Percentiles rank a stretch among this genome's conserved stretches.
phyloP scores from a whole-genome alignment of 78 protist species.

The Cyanophora paradoxa region DNA sequence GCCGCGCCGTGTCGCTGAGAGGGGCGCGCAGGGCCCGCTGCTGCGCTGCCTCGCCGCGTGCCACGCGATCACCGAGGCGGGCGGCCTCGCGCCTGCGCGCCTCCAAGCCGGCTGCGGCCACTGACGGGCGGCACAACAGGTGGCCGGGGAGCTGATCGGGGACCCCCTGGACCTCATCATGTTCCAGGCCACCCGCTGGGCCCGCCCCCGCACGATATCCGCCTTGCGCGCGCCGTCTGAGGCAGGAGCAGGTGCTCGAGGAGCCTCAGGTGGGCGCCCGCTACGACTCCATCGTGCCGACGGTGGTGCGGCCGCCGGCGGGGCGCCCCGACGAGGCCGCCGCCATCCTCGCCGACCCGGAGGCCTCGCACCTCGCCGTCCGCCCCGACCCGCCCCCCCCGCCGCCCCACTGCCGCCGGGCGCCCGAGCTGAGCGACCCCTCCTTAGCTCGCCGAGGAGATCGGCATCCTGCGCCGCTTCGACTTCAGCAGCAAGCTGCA shows the following conservation, averaged over 20 bases:
- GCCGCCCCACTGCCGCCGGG: not conserved
- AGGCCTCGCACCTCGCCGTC: not conserved
- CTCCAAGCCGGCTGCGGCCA: too few species aligned
- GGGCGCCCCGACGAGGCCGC: too few species aligned
- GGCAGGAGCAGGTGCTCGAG: too few species aligned
- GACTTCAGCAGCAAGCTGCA: constrained; percentile 57
- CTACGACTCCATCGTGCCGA: constrained; percentile 9
- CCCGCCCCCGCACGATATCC: not conserved
- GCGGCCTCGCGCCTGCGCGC: too few species aligned
- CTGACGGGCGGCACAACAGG: too few species aligned
- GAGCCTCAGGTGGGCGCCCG: too few species aligned
- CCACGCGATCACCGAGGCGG: constrained; percentile 1
- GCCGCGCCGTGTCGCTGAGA: too few species aligned
- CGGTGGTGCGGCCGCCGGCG: constrained; percentile 1
- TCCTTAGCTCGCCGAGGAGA: not conserved
- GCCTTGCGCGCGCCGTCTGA: too few species aligned
- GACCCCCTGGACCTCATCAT: constrained; percentile 78
- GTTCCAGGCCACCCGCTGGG: constrained; percentile 51
- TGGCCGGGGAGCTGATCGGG: constrained; percentile 54
- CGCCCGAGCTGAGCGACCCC: not conserved
- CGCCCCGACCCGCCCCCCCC: not conserved
- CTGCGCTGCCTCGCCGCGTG: not conserved
- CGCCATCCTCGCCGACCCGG: too few species aligned
- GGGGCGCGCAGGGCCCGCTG: not conserved
- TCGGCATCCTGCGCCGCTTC: constrained; percentile 39